phyloP scores from a whole-genome alignment of 2,329 filamentous ascomycete genomes.

The Trichoderma harzianum region DNA sequence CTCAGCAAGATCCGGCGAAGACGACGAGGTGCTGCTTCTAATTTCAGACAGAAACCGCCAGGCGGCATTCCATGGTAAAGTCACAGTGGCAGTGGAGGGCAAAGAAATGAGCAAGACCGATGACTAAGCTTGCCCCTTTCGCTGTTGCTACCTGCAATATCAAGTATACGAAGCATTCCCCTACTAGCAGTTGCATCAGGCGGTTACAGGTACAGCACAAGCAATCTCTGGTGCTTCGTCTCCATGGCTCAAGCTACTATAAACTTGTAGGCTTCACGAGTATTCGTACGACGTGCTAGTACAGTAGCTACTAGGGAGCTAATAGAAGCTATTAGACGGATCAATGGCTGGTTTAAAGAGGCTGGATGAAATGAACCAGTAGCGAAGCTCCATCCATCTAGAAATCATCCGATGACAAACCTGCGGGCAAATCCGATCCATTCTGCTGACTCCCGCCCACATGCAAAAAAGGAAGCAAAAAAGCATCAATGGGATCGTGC shows the following conservation, averaged over 20 bases:
- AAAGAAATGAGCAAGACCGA: slow-evolving; percentile 1
- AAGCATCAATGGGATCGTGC: neutral
- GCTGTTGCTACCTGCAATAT: neutral
- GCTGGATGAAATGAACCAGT: neutral
- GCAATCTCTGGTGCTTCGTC: neutral
- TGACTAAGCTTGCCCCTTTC: slow-evolving; percentile 12
- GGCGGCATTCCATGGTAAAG: neutral
- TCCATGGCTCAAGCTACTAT: neutral
- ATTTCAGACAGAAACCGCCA: neutral
- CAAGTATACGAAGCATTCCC: neutral
- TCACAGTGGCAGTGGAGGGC: slow-evolving; percentile 12
- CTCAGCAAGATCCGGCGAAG: slow-evolving; percentile 5
- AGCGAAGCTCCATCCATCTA: neutral
- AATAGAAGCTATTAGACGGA: neutral
- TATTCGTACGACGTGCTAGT: neutral
- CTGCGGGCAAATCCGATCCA: neutral
- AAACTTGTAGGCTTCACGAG: neutral
- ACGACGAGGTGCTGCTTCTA: neutral
- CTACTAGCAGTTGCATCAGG: neutral
- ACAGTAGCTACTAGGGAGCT: neutral
- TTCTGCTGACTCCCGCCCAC: neutral
- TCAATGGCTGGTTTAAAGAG: neutral
- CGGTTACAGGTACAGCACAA: neutral
- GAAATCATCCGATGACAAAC: neutral
- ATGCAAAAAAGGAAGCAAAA: neutral